Evolutionary conservation across 768 basidiomycete genomes (phyloP).

Genomic region (Mycena latifolia): DNA sequence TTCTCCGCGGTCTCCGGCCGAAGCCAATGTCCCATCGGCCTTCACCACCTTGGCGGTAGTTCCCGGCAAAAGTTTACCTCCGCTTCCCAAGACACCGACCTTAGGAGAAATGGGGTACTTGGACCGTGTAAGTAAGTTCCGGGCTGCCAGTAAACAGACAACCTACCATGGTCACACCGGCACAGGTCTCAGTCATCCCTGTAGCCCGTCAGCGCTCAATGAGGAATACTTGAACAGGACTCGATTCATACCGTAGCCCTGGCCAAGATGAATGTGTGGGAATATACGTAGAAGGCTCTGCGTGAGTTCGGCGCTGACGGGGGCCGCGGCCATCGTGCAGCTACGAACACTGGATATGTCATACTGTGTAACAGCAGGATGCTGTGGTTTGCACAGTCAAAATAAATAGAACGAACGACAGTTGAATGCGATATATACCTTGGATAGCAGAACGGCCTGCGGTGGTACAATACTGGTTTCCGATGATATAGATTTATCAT

Average conservation of each 20-base stretch:
- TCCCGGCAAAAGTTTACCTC: slow-evolving; percentile 60
- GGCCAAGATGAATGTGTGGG: background rate
- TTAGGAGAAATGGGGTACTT: slow-evolving; percentile 34
- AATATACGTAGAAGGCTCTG: background rate
- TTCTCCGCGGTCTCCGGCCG: slow-evolving; percentile 61
- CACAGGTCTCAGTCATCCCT: background rate
- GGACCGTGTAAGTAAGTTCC: slow-evolving; percentile 49
- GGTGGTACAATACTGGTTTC: background rate
- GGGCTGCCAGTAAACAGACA: slow-evolving; percentile 24
- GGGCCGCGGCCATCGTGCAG: background rate
- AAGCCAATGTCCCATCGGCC: slow-evolving; percentile 57
- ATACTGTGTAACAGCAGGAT: background rate
- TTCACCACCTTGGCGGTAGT: slow-evolving; percentile 58
- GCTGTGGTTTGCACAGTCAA: background rate
- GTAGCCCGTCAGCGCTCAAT: background rate
- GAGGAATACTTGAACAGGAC: slow-evolving; percentile 37
- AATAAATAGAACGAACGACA: background rate
- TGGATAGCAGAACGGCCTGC: slow-evolving; percentile 39
- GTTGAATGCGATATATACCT: slow-evolving; percentile 46
- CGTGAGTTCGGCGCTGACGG: background rate
- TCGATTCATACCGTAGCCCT: background rate
- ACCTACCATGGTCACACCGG: background rate
- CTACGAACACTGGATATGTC: background rate
- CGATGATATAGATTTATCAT: slow-evolving; percentile 51
- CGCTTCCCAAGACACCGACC: slow-evolving; percentile 19